Evolutionary conservation across 371 early-diverging fungal genomes (phyloP), one percentile per base, ranked within the genome.

Genomic region (Dichotomocladium elegans): DNA sequence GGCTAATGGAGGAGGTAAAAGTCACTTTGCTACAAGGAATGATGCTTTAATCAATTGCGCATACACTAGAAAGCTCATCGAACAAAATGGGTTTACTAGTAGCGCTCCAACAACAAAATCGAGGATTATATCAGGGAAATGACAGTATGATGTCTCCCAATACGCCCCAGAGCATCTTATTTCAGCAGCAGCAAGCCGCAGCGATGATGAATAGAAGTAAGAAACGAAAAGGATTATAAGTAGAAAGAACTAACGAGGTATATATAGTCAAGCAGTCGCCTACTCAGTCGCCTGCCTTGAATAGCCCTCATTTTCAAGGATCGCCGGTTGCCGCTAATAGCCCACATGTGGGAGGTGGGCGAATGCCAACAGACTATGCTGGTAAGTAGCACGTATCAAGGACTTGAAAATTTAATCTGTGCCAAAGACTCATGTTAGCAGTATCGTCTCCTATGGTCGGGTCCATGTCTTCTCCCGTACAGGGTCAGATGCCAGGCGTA

Each of bases 261-360:
- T 11, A 15, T 12, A 24, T 51, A 74, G 74, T 68, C 28, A 65
- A 68, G 21, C 71, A 74, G 59, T 74, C 74, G 2, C 74, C 74
- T 24, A 64, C 61, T 30, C 74, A 74, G 47, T 74, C 74, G 14
- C 74, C 74, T 8, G 68, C 74, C 2, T 22, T 70, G 12, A 70
- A 68, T 26, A 65, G 57, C 46, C 43, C 64, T 2, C 64, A 60
- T 35, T 73, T 63, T 29, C 53, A 67, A 37, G 62, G 61, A 11
- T 70, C 74, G 3, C 68, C 69, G 33, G 62, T 68, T 8, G 46
- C 63, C 14, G 57, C 51, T 22, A 68, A 58, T 43, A 74, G 66
- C 33, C 64, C 74, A 26, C 66, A 66, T 40, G 45, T 64, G 14
- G 60, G 57, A 25, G 66, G 65, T 10, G 40, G 48, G 28, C 55